Evolutionary conservation across 371 early-diverging fungal genomes (phyloP).

Genomic region (Syncephalis fuscata): DNA sequence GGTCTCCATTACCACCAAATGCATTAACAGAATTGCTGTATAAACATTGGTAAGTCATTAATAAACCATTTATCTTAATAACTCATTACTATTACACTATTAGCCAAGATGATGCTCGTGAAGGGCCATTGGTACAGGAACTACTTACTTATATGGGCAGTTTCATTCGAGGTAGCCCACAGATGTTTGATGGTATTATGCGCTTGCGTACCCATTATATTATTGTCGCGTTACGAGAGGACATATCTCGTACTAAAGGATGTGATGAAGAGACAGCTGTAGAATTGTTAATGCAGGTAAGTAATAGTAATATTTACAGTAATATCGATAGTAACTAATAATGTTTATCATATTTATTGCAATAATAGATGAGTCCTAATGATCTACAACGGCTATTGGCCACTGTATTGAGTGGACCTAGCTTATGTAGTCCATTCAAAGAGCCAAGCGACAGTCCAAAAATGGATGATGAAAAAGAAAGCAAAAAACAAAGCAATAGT

Average conservation of each 20-base stretch:
- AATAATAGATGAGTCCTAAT: conserved; percentile 38
- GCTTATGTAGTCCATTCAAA: conserved; percentile 24
- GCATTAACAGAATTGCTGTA: conserved; percentile 39
- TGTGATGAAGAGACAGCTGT: conserved; percentile 68
- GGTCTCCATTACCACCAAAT: conserved; percentile 49
- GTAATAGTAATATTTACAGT: too few relatives aligned
- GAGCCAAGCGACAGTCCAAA: conserved; percentile 9
- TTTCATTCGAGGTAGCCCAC: conserved; percentile 47
- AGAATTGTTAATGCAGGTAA: conserved; percentile 51
- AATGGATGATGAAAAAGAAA: too few relatives aligned
- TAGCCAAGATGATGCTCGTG: conserved; percentile 55
- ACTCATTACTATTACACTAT: too few relatives aligned
- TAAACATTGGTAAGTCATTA: too few relatives aligned
- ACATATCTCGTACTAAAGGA: conserved; percentile 48
- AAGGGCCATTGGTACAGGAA: conserved; percentile 73
- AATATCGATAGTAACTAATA: too few relatives aligned
- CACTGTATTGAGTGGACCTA: conserved; percentile 55
- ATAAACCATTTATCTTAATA: too few relatives aligned
- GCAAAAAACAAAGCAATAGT: too few relatives aligned
- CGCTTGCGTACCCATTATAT: conserved; percentile 65
- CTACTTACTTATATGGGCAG: conserved; percentile 62
- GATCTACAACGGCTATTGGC: conserved; percentile 58
- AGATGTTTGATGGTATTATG: conserved; percentile 69
- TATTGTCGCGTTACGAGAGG: conserved; percentile 72
- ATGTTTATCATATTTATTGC: too few relatives aligned